Percentiles rank a stretch among this genome's conserved stretches.
phyloP scores from a whole-genome alignment of 169 alveolate species.

The Cryptosporidium muris region DNA sequence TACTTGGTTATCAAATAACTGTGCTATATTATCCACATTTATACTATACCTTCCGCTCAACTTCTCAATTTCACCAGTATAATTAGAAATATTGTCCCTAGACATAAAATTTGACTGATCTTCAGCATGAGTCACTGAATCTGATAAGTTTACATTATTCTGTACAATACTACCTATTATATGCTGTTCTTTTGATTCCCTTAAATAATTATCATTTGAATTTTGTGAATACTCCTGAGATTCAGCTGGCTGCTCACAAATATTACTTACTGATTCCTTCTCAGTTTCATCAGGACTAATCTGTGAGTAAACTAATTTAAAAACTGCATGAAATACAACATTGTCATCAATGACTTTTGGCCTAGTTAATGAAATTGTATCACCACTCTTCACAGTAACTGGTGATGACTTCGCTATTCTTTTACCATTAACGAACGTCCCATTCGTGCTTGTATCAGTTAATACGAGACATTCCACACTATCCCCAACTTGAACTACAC shows the following conservation, averaged over 20 bases:
- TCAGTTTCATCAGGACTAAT: conserved; percentile 24
- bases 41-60: conserved; percentile 3
- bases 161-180: too few relatives aligned
- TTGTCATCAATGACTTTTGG: conserved; percentile 65
- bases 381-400: conserved; percentile 43
- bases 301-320: conserved; percentile 45
- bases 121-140: too few relatives aligned
- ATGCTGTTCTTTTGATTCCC: background rate
- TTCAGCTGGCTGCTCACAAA: background rate
- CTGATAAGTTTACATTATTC: too few relatives aligned
- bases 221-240: background rate
- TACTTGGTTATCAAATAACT: conserved; percentile 16
- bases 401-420: conserved; percentile 45
- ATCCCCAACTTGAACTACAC: conserved; percentile 22
- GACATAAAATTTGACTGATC: background rate
- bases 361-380: conserved; percentile 50
- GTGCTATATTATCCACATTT: conserved; percentile 26
- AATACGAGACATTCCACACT: conserved; percentile 9
- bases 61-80: conserved; percentile 22
- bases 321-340: conserved; percentile 51
- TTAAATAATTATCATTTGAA: background rate
- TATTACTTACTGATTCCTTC: background rate
- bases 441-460: conserved; percentile 65
- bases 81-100: background rate
- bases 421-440: conserved; percentile 64